Conservation (phyloP, 2,329 filamentous ascomycete genomes). For the Ceratocystis destructans region DNA sequence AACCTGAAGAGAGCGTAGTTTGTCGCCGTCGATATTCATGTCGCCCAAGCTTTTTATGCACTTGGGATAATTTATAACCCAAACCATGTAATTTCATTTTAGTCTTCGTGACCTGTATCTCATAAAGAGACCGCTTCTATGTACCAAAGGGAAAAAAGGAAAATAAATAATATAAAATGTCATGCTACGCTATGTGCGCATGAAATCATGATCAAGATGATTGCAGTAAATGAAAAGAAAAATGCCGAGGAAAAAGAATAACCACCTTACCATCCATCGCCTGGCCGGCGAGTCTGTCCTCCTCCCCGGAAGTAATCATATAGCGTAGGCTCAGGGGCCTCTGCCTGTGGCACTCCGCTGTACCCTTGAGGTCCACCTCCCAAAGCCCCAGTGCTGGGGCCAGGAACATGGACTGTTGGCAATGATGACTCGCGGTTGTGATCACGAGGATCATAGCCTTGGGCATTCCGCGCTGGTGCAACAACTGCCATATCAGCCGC, state of each 20-base stretch:
- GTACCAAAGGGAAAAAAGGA: conserved; percentile 13
- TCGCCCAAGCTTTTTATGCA: too few relatives aligned
- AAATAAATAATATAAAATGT: conserved; percentile 18
- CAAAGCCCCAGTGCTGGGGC: conserved; percentile 37
- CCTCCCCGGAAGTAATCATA: conserved; percentile 45
- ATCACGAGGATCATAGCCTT: conserved; percentile 25
- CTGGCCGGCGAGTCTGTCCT: conserved; percentile 25
- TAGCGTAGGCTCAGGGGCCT: conserved; percentile 36
- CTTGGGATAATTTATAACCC: background rate
- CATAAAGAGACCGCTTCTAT: background rate
- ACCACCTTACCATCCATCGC: conserved; percentile 29
- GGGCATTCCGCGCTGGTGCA: conserved; percentile 25
- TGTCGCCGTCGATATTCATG: too few relatives aligned
- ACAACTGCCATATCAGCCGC: conserved; percentile 40
- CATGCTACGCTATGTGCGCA: too few relatives aligned
- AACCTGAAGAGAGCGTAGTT: too few relatives aligned
- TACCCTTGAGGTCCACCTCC: conserved; percentile 47
- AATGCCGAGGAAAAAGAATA: background rate
- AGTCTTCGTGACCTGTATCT: background rate
- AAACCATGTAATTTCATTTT: background rate
- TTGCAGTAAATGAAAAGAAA: background rate
- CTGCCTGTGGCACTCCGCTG: conserved; percentile 43
- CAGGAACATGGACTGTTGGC: conserved; percentile 24
- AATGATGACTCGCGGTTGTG: conserved; percentile 16
- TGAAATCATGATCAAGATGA: background rate